These are phyloP conservation scores for Biscogniauxia marginata DNA, from an alignment of 2,329 filamentous ascomycete genomes.

Conservation along the genomic window DNA sequence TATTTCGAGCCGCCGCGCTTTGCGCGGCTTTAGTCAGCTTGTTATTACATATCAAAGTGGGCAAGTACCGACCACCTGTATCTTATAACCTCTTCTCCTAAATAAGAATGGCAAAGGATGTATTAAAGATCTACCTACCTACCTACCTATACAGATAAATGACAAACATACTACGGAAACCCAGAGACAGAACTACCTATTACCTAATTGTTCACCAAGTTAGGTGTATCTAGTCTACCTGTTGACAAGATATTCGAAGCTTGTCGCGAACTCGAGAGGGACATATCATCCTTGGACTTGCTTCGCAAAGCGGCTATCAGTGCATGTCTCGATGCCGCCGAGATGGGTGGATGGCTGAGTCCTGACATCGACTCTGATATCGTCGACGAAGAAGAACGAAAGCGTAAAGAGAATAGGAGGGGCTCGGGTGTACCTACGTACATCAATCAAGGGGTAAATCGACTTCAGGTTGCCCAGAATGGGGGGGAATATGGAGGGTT, in stretches of 20 bases:
- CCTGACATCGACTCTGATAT: slow-evolving; percentile 8
- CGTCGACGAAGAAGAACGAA: slow-evolving; percentile 11
- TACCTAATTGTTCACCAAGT: slow-evolving; percentile 1
- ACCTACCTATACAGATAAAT: too few relatives aligned
- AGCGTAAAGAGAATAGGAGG: slow-evolving; percentile 5
- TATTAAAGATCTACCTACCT: too few relatives aligned
- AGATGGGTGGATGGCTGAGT: slow-evolving; percentile 8
- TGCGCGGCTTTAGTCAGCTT: too few relatives aligned
- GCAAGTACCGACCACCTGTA: too few relatives aligned
- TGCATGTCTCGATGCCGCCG: slow-evolving; percentile 7
- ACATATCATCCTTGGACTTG: slow-evolving; percentile 12
- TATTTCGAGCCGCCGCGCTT: too few relatives aligned
- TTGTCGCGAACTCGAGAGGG: slow-evolving; percentile 11
- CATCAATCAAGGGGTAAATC: slow-evolving; percentile 8
- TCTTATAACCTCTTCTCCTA: too few relatives aligned
- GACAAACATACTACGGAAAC: slow-evolving; percentile 33
- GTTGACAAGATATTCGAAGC: slow-evolving; percentile 10
- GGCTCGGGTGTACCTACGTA: slow-evolving; percentile 9
- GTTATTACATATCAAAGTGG: too few relatives aligned
- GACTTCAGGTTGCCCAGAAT: slow-evolving; percentile 10
- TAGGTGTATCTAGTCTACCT: slow-evolving; percentile 4
- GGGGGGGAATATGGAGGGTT: too few relatives aligned
- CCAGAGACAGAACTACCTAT: slow-evolving; percentile 34
- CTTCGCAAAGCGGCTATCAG: slow-evolving; percentile 9
- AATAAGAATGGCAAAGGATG: too few relatives aligned